Evolutionary conservation across 345 rosid species (phyloP), one percentile per base, ranked within the genome.

Genomic region (Salix exigua): DNA sequence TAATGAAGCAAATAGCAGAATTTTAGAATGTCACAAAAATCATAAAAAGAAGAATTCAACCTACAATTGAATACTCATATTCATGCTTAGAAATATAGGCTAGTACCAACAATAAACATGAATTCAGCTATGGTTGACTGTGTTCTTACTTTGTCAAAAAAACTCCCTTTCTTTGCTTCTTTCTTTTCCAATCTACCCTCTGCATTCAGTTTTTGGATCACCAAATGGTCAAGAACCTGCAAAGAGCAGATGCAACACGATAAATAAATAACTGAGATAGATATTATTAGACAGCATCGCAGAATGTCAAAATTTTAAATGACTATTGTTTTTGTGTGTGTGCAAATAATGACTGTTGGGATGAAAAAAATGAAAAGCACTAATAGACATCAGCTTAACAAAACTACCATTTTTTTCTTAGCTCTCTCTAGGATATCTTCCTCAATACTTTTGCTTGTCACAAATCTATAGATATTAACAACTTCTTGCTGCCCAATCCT

Each of bases 401-500:
- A 75, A 68, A 28, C 51, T 86, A 96, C 99, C 99, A 94, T 96
- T 88, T 96, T 96, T 85, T 94, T 91, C 85, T 96, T 96, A 30
- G 99, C 99, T 72, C 99, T 88, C 87, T 96, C 99, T 80, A 96
- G 87, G 78, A 96, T 96, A 78, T 96, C 97, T 83, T 96, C 99
- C 88, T 96, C 99, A 1, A 96, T 97, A 85, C 99, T 96, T 85
- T 91, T 96, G 91, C 97, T 94, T 31, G 97, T 96, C 79, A 94
- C 98, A 90, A 96, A 96, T 84, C 99, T 90, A 84, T 96, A 96
- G 70, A 96, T 94, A 82, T 96, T 96, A 51, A 96, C 99, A 61
- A 96, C 98, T 44, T 94, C 98, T 85, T 90, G 99, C 79, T 96
- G 99, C 79, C 99, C 99, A 82, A 96, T 96, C 87, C 99, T 90